phyloP scores from a whole-genome alignment of 495 filamentous ascomycete species.

The Collariella sp. region DNA sequence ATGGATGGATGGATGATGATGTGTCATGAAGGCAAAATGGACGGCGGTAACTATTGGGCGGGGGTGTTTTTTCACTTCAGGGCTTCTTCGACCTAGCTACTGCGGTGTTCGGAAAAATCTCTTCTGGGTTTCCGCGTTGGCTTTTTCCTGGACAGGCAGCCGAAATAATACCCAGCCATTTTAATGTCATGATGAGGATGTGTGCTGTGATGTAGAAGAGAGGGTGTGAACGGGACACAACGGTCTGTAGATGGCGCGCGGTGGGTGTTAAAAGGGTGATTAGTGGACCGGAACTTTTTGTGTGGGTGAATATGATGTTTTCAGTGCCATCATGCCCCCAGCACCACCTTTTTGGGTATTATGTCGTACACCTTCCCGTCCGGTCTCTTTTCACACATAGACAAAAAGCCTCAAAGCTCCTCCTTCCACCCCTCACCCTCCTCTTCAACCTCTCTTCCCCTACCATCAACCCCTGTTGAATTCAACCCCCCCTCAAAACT shows the following conservation, averaged over 20 bases:
- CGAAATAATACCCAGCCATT: constrained; percentile 4
- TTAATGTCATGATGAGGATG: neutral
- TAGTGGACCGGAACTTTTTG: too few species aligned
- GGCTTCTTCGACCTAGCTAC: neutral
- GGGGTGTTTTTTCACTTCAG: neutral
- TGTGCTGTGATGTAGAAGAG: neutral
- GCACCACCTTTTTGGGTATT: too few species aligned
- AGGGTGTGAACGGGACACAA: neutral
- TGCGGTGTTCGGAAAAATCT: neutral
- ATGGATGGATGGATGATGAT: too few species aligned
- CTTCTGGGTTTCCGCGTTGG: neutral
- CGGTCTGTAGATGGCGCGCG: too few species aligned
- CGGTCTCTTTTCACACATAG: too few species aligned
- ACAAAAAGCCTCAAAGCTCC: constrained; percentile 1
- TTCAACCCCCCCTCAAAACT: too few species aligned
- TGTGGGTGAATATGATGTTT: too few species aligned
- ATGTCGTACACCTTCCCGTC: neutral
- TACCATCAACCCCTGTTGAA: neutral
- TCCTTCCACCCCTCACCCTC: neutral
- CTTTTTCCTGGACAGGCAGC: constrained; percentile 7
- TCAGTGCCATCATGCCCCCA: too few species aligned
- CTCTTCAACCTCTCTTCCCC: neutral
- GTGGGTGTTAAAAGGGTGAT: too few species aligned
- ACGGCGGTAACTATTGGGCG: neutral
- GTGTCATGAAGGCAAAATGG: constrained; percentile 3